Base-by-base conservation (phyloP, 2,329 filamentous ascomycete species). In the Phoma sp. region DNA sequence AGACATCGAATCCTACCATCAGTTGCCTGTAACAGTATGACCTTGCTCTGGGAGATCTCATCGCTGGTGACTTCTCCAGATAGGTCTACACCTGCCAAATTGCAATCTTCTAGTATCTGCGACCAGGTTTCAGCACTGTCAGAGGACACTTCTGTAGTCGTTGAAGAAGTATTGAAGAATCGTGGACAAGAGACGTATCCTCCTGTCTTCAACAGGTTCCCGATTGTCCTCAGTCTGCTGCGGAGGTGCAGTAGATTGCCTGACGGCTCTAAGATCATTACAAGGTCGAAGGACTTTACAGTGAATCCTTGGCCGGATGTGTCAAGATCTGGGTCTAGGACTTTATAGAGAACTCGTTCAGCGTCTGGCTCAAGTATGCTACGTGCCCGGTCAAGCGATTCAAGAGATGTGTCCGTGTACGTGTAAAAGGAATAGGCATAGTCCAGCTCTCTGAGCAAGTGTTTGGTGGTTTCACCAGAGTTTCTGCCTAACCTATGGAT, bases 171-270 rank as follows among this genome's bases (percentile, higher is more conserved):
- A 3, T 60, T 54, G 1, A 41, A 38, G 2, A 33, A 57, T 7
- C 67, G 58, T 2, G 68, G 68, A 25, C 23, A 29, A 4, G 43
- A 59, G 52, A 82, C 27, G 23, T 77, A 74, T 0, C 80, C 81
- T 1, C 76, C 78, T 0, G 80, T 77, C 18, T 55, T 62, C 0
- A 71, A 55, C 1, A 72, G 43, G 6, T 33, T 6, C 10, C 39
- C 30, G 8, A 29, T 29, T 7, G 2, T 38, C 7, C 24, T 50
- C 14, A 50, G 5, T n/a, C n/a, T 43, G 2, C 25, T 32, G 1
- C 24, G 10, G 6, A 50, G 24, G 4, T 37, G 7, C 18, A n/a
- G 4, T 10, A 35, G 8, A 3, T 18, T 5, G 36, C 3, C 5
- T 2, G 29, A 22, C 9, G 23, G 7, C n/a, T 29, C 36, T 6